These are phyloP conservation scores for Termitomyces sp. DNA, from an alignment of 1,284 basidiomycete species.

Conservation along the genomic window DNA sequence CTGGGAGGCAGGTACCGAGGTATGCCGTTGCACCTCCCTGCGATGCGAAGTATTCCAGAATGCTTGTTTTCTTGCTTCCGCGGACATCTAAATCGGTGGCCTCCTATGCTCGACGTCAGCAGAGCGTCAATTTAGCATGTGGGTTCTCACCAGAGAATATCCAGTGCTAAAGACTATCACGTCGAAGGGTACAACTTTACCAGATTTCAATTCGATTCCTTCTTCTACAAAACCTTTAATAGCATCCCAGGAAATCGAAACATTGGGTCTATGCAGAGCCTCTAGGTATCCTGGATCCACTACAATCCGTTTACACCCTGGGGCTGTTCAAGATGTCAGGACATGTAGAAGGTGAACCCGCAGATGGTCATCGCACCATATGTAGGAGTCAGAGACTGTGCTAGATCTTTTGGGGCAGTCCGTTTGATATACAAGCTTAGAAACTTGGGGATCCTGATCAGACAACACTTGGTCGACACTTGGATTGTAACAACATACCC, in stretches of 20 bases:
- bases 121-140: not conserved
- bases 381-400: constrained; percentile 40
- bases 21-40: constrained; percentile 46
- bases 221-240: constrained; percentile 40
- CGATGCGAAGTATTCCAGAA: constrained; percentile 38
- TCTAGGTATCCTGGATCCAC: constrained; percentile 50
- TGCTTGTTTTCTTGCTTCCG: constrained; percentile 33
- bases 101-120: constrained; percentile 24
- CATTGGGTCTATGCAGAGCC: constrained; percentile 47
- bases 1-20: constrained; percentile 42
- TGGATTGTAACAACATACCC: constrained; percentile 20
- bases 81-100: constrained; percentile 29
- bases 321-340: constrained; percentile 29
- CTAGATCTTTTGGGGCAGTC: constrained; percentile 41
- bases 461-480: not conserved
- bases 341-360: not conserved
- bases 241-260: constrained; percentile 41
- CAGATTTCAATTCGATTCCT: constrained; percentile 45
- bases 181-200: constrained; percentile 43
- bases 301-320: constrained; percentile 54
- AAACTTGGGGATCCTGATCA: constrained; percentile 22
- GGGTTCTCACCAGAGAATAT: constrained; percentile 36
- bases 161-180: constrained; percentile 50
- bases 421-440: constrained; percentile 40
- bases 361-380: constrained; percentile 34